Evolutionary conservation across 805 yeast species (phyloP).

Genomic region (Saturnispora mendoncae): DNA sequence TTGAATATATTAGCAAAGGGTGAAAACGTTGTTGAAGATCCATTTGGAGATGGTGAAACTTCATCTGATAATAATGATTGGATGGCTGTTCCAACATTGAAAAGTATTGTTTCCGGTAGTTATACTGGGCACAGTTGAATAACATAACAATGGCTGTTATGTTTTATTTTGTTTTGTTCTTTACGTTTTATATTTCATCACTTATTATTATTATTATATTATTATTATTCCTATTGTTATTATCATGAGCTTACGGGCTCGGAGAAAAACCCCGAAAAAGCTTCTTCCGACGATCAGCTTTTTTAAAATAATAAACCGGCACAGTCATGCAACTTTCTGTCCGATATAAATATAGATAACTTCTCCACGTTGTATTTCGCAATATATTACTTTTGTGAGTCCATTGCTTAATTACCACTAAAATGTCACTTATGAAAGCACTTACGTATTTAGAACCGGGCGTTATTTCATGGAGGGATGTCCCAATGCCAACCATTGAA

Average conservation of each 20-base stretch:
- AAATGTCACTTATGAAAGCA: constrained; percentile 34
- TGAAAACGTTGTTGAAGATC: constrained; percentile 25
- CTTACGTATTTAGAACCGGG: constrained; percentile 39
- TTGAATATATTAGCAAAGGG: constrained; percentile 26
- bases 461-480: constrained; percentile 29
- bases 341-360: no score
- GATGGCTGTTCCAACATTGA: constrained; percentile 34
- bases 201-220: no score
- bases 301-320: no score
- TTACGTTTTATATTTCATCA: neutral
- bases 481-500: constrained; percentile 36
- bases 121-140: constrained; percentile 34
- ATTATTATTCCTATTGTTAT: no score
- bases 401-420: no score
- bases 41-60: constrained; percentile 25
- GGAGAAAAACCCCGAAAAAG: no score
- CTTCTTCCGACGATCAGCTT: no score
- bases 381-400: no score
- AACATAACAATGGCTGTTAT: neutral
- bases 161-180: neutral
- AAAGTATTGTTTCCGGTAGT: constrained; percentile 42
- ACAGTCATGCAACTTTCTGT: no score
- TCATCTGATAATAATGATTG: constrained; percentile 19
- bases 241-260: no score
- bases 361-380: no score